A percentile compares a stretch with the other conserved stretches of the same genome.
phyloP scores from a whole-genome alignment of 108 stramenopile genomes.

The Asterionellopsis glacialis region DNA sequence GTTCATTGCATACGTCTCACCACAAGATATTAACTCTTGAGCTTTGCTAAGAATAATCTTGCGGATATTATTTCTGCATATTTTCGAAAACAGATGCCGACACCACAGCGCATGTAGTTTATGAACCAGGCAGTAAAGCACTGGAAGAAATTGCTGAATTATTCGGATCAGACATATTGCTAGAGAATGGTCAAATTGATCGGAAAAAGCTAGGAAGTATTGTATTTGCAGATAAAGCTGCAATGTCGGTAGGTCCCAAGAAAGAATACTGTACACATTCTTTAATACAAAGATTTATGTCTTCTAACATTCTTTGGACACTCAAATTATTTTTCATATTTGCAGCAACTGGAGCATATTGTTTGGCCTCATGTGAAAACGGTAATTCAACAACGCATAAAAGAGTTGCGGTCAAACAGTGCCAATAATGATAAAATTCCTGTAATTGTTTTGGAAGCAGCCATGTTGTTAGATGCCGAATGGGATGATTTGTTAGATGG shows the following conservation, averaged over 20 bases:
- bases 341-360: conserved; percentile 43
- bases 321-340: neutral
- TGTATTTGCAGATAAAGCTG: conserved; percentile 49
- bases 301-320: too few species aligned
- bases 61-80: conserved; percentile 1
- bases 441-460: conserved; percentile 70
- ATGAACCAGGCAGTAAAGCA: conserved; percentile 57
- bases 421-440: conserved; percentile 6
- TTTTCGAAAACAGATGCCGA: conserved; percentile 53
- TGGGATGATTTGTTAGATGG: conserved; percentile 82
- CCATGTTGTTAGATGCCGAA: conserved; percentile 68
- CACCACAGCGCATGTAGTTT: conserved; percentile 64
- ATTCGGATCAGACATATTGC: conserved; percentile 57
- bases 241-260: conserved; percentile 45
- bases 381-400: conserved; percentile 41
- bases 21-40: too few species aligned
- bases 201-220: conserved; percentile 68
- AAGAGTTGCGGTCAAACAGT: conserved; percentile 24
- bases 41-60: too few species aligned
- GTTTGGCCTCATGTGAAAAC: conserved; percentile 81
- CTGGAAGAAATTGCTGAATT: conserved; percentile 43
- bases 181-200: conserved; percentile 13
- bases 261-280: neutral
- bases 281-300: too few species aligned
- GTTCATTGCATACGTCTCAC: conserved; percentile 13